Evolutionary conservation across 2,329 filamentous ascomycete genomes (phyloP).

Genomic region (Thermomyces lanuginosus): DNA sequence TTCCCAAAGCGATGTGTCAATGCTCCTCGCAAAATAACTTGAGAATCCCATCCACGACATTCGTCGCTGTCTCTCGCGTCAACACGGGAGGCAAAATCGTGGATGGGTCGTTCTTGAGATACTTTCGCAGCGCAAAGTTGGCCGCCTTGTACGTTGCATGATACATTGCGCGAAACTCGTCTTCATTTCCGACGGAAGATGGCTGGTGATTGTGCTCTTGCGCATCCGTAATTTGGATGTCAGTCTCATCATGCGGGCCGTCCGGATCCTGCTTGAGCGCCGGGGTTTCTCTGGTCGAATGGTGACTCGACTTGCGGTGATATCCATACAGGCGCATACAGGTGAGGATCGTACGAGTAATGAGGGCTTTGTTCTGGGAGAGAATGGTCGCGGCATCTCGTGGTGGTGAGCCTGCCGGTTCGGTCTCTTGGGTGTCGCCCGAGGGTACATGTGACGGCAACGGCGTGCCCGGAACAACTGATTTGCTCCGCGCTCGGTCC

Average conservation of each 20-base stretch:
- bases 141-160: conserved; percentile 29
- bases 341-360: conserved; percentile 27
- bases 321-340: conserved; percentile 30
- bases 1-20: too few relatives aligned
- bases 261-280: conserved; percentile 5
- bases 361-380: conserved; percentile 24
- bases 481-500: too few relatives aligned
- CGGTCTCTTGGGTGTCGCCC: too few relatives aligned
- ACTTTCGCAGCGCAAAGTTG: conserved; percentile 26
- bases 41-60: conserved; percentile 25
- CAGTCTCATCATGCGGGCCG: conserved; percentile 9
- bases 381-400: conserved; percentile 17
- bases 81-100: conserved; percentile 9
- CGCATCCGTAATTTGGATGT: conserved; percentile 4
- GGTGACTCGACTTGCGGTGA: conserved; percentile 18
- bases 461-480: too few relatives aligned
- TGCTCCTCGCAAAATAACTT: conserved; percentile 26
- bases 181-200: conserved; percentile 15
- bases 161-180: conserved; percentile 29
- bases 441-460: too few relatives aligned
- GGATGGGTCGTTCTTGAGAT: conserved; percentile 13
- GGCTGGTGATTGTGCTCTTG: conserved; percentile 6
- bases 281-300: conserved; percentile 9
- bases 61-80: conserved; percentile 25
- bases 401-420: too few relatives aligned